Evolutionary conservation across 1,139 yeast species (phyloP).

Genomic region (Yamadazyma oceani): DNA sequence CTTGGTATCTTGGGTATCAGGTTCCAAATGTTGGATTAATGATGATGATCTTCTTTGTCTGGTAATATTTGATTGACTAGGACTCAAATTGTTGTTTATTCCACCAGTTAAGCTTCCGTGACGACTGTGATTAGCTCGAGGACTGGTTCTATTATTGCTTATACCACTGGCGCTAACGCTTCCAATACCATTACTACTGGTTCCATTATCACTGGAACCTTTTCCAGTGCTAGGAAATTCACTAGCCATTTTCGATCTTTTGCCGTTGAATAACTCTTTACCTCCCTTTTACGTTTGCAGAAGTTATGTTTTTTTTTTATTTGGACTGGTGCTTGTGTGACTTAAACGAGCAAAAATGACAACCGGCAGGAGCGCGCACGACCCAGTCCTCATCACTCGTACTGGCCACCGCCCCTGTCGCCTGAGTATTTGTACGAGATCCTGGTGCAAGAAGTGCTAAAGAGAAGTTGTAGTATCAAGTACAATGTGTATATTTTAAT

Average conservation of each 20-base stretch:
- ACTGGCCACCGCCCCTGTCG: too few relatives aligned
- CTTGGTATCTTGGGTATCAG: conserved; percentile 88
- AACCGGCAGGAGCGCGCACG: conserved; percentile 2
- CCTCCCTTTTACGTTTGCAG: too few relatives aligned
- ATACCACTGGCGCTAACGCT: too few relatives aligned
- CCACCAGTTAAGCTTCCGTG: conserved; percentile 1
- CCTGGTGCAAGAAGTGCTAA: too few relatives aligned
- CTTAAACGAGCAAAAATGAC: conserved; percentile 7
- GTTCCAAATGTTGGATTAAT: conserved; percentile 82
- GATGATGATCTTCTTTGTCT: conserved; percentile 51
- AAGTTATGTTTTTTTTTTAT: neutral
- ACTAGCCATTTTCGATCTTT: neutral
- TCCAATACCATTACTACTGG: too few relatives aligned
- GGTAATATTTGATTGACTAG: conserved; percentile 21
- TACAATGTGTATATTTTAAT: too few relatives aligned
- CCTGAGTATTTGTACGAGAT: too few relatives aligned
- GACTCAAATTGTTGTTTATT: conserved; percentile 10
- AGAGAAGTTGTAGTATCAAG: too few relatives aligned
- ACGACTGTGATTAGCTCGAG: conserved; percentile 1
- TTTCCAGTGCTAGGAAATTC: conserved; percentile 9
- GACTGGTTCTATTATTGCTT: neutral
- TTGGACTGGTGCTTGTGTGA: conserved; percentile 1
- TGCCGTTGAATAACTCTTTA: too few relatives aligned
- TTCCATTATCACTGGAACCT: conserved; percentile 1
- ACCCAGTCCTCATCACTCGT: too few relatives aligned